Conservation (phyloP, 2,329 filamentous ascomycete species). For the Ciborinia camelliae region DNA sequence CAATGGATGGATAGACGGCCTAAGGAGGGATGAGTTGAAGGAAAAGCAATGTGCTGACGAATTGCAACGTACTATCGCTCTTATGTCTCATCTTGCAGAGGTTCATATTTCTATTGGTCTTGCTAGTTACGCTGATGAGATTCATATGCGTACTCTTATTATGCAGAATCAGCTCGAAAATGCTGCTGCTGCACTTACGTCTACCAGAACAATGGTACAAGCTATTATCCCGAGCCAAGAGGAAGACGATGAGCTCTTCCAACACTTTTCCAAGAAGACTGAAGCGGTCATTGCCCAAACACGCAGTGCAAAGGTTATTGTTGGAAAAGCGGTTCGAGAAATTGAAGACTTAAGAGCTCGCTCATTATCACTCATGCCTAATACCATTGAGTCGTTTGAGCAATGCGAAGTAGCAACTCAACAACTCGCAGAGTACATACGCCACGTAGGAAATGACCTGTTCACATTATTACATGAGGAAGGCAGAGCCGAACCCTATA, state of each 20-base stretch:
- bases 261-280: constrained; percentile 66
- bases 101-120: constrained; percentile 70
- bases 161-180: constrained; percentile 82
- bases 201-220: constrained; percentile 64
- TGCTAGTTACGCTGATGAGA: constrained; percentile 71
- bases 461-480: constrained; percentile 68
- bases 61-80: constrained; percentile 76
- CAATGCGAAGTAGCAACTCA: constrained; percentile 62
- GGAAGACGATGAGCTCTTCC: constrained; percentile 64
- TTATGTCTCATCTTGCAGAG: constrained; percentile 82
- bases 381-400: constrained; percentile 67
- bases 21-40: constrained; percentile 81
- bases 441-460: constrained; percentile 62
- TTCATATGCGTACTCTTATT: constrained; percentile 72
- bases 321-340: constrained; percentile 72
- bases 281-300: constrained; percentile 72
- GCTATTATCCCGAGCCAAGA: constrained; percentile 53
- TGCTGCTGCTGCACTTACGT: constrained; percentile 63
- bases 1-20: constrained; percentile 81
- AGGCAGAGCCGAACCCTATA: constrained; percentile 64
- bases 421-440: constrained; percentile 63
- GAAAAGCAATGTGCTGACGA: constrained; percentile 79
- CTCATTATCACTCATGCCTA: constrained; percentile 68
- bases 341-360: constrained; percentile 74
- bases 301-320: constrained; percentile 78